A percentile compares a stretch with the other conserved stretches of the same genome.
phyloP scores from a whole-genome alignment of 176 grass and related monocot species.

The Rhipidocladum racemiflorum region DNA sequence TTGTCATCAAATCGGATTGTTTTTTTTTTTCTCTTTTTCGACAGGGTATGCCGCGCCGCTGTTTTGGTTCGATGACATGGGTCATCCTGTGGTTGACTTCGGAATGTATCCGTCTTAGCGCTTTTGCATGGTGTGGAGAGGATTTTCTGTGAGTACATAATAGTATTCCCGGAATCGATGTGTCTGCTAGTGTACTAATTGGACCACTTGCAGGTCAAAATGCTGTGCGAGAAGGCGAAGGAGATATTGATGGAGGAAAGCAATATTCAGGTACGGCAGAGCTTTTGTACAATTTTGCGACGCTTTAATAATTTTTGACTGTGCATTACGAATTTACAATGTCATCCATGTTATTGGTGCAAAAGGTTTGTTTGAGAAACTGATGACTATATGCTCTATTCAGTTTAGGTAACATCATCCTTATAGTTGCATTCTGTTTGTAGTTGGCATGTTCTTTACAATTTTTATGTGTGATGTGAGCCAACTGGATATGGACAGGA shows the following conservation, averaged over 20 bases:
- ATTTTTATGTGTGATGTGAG: conserved; percentile 7
- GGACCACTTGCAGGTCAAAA: conserved; percentile 45
- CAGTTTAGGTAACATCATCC: background rate
- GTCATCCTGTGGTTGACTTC: background rate
- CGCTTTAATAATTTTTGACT: background rate
- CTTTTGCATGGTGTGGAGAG: background rate
- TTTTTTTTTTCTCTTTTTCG: background rate
- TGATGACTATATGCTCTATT: background rate
- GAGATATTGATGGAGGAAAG: conserved; percentile 87
- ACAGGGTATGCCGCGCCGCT: background rate
- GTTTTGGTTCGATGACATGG: background rate
- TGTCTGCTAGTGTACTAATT: background rate
- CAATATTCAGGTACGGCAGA: conserved; percentile 68
- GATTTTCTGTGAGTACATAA: background rate
- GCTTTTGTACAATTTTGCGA: background rate
- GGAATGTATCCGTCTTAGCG: background rate
- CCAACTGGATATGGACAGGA: background rate
- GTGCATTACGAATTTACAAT: background rate
- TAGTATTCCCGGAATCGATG: background rate
- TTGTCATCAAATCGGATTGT: background rate
- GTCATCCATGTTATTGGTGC: background rate
- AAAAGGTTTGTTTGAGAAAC: background rate
- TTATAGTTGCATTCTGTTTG: background rate
- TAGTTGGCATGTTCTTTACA: conserved; percentile 11
- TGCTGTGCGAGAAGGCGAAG: conserved; percentile 77